Conservation (phyloP, 177 flowering plant genomes). For the Telopea speciosissima region DNA sequence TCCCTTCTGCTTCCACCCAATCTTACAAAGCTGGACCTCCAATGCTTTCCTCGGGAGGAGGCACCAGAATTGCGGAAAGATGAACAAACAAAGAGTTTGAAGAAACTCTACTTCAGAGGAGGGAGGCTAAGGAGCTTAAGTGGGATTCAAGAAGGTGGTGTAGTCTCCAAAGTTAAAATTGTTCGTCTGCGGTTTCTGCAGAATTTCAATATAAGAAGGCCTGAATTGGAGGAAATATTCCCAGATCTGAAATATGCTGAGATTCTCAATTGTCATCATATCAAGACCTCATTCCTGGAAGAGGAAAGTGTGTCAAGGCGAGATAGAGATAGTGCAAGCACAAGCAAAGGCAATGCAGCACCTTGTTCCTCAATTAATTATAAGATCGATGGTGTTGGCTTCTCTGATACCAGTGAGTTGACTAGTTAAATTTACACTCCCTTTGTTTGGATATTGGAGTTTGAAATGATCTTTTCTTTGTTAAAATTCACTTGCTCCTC, state of each 20-base stretch:
- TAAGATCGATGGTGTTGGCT: background rate
- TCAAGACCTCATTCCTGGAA: too few species aligned
- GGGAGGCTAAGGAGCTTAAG: slow-evolving; percentile 14
- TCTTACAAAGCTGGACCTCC: slow-evolving; percentile 28
- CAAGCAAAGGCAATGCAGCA: background rate
- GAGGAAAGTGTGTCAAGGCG: too few species aligned
- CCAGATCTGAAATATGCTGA: background rate
- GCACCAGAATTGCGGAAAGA: background rate
- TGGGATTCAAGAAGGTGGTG: background rate
- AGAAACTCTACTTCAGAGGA: slow-evolving; percentile 30
- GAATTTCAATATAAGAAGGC: background rate
- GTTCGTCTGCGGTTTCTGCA: background rate
- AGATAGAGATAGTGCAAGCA: too few species aligned
- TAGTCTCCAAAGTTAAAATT: background rate
- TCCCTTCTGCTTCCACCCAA: background rate
- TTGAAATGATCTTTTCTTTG: too few species aligned
- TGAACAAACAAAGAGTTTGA: background rate
- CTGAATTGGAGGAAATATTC: background rate
- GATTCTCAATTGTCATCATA: background rate
- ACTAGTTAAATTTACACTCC: too few species aligned
- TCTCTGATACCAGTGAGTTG: background rate
- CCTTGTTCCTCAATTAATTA: background rate
- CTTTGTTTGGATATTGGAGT: too few species aligned
- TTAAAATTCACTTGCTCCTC: too few species aligned
- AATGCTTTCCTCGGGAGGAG: slow-evolving; percentile 9